These are phyloP conservation scores for Colletotrichum filicis DNA, from an alignment of 2,329 filamentous ascomycete genomes.

Conservation along the genomic window DNA sequence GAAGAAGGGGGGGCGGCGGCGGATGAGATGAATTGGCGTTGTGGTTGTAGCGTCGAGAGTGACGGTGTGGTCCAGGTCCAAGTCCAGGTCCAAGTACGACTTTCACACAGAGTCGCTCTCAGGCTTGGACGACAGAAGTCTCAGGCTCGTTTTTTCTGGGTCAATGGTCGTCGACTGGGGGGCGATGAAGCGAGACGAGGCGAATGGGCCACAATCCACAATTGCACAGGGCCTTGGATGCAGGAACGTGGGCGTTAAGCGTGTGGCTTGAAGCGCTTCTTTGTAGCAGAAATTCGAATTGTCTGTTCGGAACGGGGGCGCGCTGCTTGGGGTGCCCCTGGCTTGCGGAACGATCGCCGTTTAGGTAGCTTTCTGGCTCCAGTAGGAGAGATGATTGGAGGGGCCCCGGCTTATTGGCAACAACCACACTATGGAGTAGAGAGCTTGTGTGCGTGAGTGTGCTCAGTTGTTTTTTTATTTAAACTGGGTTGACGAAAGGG, in stretches of 20 bases:
- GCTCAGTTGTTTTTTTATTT: background rate
- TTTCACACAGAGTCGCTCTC: background rate
- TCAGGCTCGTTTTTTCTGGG: slow-evolving; percentile 15
- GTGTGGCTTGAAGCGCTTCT: slow-evolving; percentile 34
- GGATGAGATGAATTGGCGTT: slow-evolving; percentile 27
- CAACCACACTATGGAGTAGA: background rate
- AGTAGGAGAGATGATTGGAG: slow-evolving; percentile 13
- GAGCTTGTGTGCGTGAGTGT: background rate
- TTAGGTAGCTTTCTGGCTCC: slow-evolving; percentile 11
- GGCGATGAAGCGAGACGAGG: slow-evolving; percentile 23
- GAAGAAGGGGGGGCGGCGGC: background rate
- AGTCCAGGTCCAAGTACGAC: background rate
- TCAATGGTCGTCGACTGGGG: slow-evolving; percentile 6
- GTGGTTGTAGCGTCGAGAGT: slow-evolving; percentile 12
- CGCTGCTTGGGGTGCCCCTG: slow-evolving; percentile 16
- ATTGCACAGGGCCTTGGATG: background rate
- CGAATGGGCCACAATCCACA: slow-evolving; percentile 16
- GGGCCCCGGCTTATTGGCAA: slow-evolving; percentile 15
- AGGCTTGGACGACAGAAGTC: slow-evolving; percentile 22
- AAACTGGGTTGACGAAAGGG: background rate
- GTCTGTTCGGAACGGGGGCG: slow-evolving; percentile 14
- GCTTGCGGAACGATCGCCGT: slow-evolving; percentile 31
- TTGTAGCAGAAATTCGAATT: slow-evolving; percentile 33
- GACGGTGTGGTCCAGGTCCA: slow-evolving; percentile 2
- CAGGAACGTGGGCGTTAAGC: background rate